phyloP scores from a whole-genome alignment of 208 protist genomes.

The Leishmania guyanensis region DNA sequence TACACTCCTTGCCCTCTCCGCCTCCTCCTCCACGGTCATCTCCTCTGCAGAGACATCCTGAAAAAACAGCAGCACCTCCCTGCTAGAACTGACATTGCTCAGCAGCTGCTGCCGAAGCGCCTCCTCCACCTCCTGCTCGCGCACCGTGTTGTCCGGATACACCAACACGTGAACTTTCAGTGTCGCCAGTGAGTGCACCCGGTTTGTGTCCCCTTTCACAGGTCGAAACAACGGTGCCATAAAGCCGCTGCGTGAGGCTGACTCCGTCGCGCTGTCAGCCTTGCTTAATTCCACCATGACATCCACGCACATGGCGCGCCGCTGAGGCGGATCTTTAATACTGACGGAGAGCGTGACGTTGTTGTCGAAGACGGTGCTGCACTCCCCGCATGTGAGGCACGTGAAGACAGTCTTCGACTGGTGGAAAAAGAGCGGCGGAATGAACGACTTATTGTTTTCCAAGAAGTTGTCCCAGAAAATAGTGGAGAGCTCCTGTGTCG shows the following conservation, averaged over 20 bases:
- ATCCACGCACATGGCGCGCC: slow-evolving; percentile 37
- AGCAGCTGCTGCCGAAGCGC: slow-evolving; percentile 23
- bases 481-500: slow-evolving; percentile 63
- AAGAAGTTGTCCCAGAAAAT: slow-evolving; percentile 92
- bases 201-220: slow-evolving; percentile 1
- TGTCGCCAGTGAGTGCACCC: slow-evolving; percentile 21
- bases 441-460: slow-evolving; percentile 72
- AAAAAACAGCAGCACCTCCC: slow-evolving; percentile 25
- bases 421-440: slow-evolving; percentile 79
- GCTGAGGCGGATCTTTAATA: slow-evolving; percentile 47
- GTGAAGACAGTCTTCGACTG: slow-evolving; percentile 75
- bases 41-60: not conserved
- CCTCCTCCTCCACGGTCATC: slow-evolving; percentile 13
- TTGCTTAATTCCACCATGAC: slow-evolving; percentile 35
- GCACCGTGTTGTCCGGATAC: slow-evolving; percentile 33
- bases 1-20: slow-evolving; percentile 10
- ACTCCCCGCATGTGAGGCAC: slow-evolving; percentile 66
- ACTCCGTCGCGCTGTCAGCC: not conserved
- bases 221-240: slow-evolving; percentile 10
- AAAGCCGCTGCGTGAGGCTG: not conserved
- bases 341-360: slow-evolving; percentile 68
- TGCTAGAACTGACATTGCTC: slow-evolving; percentile 14
- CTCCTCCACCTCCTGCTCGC: slow-evolving; percentile 29
- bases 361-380: slow-evolving; percentile 78
- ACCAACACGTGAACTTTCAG: slow-evolving; percentile 28